Conservation (phyloP, 2,329 filamentous ascomycete genomes). For the Cytospora chrysosperma region DNA sequence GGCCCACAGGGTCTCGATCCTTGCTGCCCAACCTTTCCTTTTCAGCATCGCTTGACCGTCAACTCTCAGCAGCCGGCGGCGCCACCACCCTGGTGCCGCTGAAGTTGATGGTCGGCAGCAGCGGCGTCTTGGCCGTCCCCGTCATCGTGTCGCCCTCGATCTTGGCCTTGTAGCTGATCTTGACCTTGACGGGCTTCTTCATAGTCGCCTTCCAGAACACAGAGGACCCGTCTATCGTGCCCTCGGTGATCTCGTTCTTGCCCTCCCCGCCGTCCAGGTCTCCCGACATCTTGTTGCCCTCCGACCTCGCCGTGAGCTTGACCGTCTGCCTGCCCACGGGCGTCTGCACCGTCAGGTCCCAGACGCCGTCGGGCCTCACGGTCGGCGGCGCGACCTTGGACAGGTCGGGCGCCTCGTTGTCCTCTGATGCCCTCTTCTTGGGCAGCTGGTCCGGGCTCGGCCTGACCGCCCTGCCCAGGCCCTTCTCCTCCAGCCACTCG, state of each 20-base stretch:
- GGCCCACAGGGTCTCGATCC: neutral
- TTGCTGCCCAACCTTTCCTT: neutral
- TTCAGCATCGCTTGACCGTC: neutral
- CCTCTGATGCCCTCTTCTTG: neutral
- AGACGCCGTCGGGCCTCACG: conserved; percentile 9
- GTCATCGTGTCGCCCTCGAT: conserved; percentile 10
- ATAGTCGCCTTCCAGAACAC: conserved; percentile 12
- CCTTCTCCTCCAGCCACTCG: conserved; percentile 19
- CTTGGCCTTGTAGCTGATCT: conserved; percentile 20
- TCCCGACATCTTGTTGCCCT: conserved; percentile 13
- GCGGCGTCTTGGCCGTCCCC: conserved; percentile 13
- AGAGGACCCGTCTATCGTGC: conserved; percentile 14
- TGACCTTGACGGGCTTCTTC: conserved; percentile 18
- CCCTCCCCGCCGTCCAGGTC: conserved; percentile 15
- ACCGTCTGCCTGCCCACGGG: conserved; percentile 10
- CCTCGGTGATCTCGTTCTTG: conserved; percentile 13
- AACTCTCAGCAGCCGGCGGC: neutral
- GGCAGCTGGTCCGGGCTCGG: conserved; percentile 3
- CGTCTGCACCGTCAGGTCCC: conserved; percentile 8
- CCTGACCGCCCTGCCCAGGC: conserved; percentile 16
- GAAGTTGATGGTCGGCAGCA: conserved; percentile 15
- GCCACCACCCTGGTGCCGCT: neutral
- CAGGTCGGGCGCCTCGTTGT: neutral
- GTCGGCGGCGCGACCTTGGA: conserved; percentile 3
- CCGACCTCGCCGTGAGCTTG: conserved; percentile 8